Base-by-base conservation (phyloP, 2,329 filamentous ascomycete genomes). In the Calonectria hawksworthii region DNA sequence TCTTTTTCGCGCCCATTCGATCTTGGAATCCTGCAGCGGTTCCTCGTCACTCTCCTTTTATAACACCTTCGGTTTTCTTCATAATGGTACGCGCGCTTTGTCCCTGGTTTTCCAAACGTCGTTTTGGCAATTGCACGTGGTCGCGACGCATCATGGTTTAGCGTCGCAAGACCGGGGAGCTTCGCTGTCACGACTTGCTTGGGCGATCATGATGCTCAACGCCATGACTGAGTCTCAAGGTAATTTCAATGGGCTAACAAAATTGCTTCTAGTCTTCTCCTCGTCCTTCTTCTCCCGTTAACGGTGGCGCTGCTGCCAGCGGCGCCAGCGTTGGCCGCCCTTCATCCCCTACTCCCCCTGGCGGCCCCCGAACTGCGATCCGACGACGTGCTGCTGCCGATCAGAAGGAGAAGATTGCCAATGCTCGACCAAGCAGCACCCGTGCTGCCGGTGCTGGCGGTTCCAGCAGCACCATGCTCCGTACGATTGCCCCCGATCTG, bases 381-480 rank as follows among this genome's bases (percentile, higher is more conserved):
- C 93, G 97, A 86, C 94, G 97, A 86, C 95, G 97, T 85, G 96
- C 97, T 54, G 97, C 97, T 36, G 96, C 96, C 82, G 97, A 99
- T 86, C 95, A 98, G 89, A 98, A 98, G 87, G 97, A 99, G 88
- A 97, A 98, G 88, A 92, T 96, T 82, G 96, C 96, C 83, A 99
- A 98, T 94, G 94, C 92, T 79, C 92, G 97, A 81, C 97, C 97
- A 66, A 95, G 93, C 86, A 98, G 95, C 89, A 99, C 97, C 79
- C 92, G 97, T 82, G 93, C 96, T 50, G 97, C 97, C 41, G 97
- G 97, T 81, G 97, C 97, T 23, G 97, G 97, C 80, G 97, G 97
- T 79, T 98, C 96, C 85, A 98, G 94, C 86, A 98, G 95, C 89
- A 99, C 97, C 68, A 99, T 99, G 97, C 90, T 99, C 89, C 96